Percentiles rank a stretch among this genome's conserved stretches.
phyloP scores from a whole-genome alignment of 805 yeast species.

The Saccharomyces cerevisiae region DNA sequence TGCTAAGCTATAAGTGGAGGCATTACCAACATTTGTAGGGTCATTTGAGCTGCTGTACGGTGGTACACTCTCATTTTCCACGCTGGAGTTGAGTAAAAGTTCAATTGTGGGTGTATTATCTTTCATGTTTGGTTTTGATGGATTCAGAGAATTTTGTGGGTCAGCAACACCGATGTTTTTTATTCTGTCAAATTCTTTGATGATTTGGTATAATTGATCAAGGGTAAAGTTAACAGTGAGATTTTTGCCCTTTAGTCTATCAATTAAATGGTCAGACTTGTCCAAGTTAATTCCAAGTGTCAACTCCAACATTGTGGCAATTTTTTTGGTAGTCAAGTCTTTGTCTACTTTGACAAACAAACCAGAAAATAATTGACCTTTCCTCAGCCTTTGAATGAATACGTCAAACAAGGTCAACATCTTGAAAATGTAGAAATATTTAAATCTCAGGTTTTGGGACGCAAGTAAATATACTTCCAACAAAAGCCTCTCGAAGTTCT shows the following conservation, averaged over 20 bases:
- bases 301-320: conserved; percentile 10
- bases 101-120: background rate
- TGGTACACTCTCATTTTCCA: background rate
- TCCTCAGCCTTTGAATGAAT: conserved; percentile 13
- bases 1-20: background rate
- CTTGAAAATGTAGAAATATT: conserved; percentile 18
- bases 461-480: conserved; percentile 11
- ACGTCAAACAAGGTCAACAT: conserved; percentile 16
- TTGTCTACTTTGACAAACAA: conserved; percentile 5
- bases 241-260: conserved; percentile 7
- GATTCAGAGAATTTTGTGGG: background rate
- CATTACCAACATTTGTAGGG: background rate
- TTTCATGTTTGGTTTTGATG: background rate
- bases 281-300: conserved; percentile 11
- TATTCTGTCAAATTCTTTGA: background rate
- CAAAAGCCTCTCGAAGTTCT: conserved; percentile 10
- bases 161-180: background rate
- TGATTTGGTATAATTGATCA: conserved; percentile 1
- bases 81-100: background rate
- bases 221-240: conserved; percentile 3
- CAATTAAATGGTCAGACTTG: conserved; percentile 6
- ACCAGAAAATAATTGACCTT: conserved; percentile 10
- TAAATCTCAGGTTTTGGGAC: conserved; percentile 12
- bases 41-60: background rate
- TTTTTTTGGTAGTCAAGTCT: conserved; percentile 6